Conservation (phyloP, 495 filamentous ascomycete genomes). For the Clohesyomyces aquaticus region DNA sequence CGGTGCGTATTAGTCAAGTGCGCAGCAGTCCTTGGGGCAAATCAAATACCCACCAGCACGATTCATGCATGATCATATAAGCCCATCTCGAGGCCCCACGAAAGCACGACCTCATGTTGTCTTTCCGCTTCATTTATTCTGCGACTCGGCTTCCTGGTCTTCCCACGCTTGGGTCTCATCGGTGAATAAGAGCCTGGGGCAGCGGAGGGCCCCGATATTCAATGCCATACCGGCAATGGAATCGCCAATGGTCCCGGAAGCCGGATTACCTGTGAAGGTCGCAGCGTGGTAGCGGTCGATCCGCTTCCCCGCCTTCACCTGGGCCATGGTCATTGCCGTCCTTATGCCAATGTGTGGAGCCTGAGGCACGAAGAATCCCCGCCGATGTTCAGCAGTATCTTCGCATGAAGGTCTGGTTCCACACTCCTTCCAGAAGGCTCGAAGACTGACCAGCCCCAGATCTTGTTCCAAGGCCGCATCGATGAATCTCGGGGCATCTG, state of each 20-base stretch:
- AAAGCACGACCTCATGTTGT: background rate
- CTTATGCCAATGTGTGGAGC: too few relatives aligned
- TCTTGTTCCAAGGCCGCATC: background rate
- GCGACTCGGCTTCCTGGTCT: slow-evolving; percentile 1
- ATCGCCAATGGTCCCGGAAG: background rate
- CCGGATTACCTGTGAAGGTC: background rate
- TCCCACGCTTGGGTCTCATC: slow-evolving; percentile 4
- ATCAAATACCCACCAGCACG: background rate
- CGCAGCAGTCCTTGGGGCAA: background rate
- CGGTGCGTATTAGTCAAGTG: background rate
- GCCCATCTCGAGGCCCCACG: background rate
- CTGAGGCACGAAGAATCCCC: too few relatives aligned
- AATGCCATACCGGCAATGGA: slow-evolving; percentile 3
- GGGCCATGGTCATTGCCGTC: background rate
- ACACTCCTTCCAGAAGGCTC: background rate
- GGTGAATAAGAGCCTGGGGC: background rate
- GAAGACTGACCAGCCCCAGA: background rate
- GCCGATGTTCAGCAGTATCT: background rate
- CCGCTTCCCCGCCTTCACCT: too few relatives aligned
- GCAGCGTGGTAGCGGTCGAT: too few relatives aligned
- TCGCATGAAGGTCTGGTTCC: background rate
- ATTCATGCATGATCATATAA: slow-evolving; percentile 8
- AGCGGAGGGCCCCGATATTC: background rate
- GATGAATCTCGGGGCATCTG: background rate
- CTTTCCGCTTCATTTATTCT: slow-evolving; percentile 3